These are phyloP conservation scores for Tylopilus sp. DNA, from an alignment of 1,284 basidiomycete species.

Conservation along the genomic window DNA sequence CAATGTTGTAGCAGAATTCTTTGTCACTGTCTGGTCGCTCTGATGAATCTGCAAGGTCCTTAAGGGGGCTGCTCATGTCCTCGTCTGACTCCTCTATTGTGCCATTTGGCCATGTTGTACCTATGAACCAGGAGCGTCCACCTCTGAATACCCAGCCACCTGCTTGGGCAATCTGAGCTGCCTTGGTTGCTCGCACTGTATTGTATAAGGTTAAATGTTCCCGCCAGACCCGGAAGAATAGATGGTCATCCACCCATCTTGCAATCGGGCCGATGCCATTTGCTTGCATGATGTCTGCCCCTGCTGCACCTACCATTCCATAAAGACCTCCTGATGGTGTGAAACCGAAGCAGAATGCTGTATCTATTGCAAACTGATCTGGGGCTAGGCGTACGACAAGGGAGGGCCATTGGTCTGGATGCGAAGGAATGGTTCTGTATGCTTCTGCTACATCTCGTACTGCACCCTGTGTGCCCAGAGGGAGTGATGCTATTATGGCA, in stretches of 20 bases:
- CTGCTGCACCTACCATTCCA: conserved; percentile 41
- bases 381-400: neutral
- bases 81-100: conserved; percentile 1
- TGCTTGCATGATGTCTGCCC: conserved; percentile 37
- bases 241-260: conserved; percentile 53
- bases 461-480: neutral
- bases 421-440: neutral
- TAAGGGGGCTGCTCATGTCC: neutral
- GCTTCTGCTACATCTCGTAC: neutral
- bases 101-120: accelerated
- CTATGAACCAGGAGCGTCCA: conserved; percentile 12
- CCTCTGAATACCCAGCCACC: neutral
- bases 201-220: neutral
- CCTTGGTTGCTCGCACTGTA: too few species aligned
- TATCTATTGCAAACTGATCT: conserved; percentile 9
- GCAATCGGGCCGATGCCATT: conserved; percentile 45
- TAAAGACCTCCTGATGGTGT: conserved; percentile 42
- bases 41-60: neutral
- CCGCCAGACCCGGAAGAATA: conserved; percentile 43
- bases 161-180: too few species aligned
- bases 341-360: conserved; percentile 40
- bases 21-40: too few species aligned
- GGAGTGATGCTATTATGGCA: neutral
- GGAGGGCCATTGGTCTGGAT: conserved; percentile 14
- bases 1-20: neutral